Conservation (phyloP, 164 flowering plant species). For the grape (Vitis vinifera) region ASM3070453v1 NC_081806.1:6953001-6953500, state of each 20-base stretch:
- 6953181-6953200: not conserved
- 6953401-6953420: not conserved
- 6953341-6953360: conserved; percentile 85
- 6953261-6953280: not conserved
- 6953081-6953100: not conserved
- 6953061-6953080: too few species aligned
- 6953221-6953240: not conserved
- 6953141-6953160: too few species aligned
- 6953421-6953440: not conserved
- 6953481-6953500: too few species aligned
- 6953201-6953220: not conserved
- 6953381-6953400: not conserved
- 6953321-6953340: conserved; percentile 91
- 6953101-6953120: not conserved
- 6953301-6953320: conserved; percentile 95
- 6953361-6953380: conserved; percentile 58
- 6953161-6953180: too few species aligned
- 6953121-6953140: too few species aligned
- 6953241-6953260: not conserved
- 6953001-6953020: too few species aligned
- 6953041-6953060: too few species aligned
- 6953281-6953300: conserved; percentile 65
- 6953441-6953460: not conserved
- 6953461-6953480: too few species aligned
- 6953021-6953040: too few species aligned